These are phyloP conservation scores for Vicia villosa DNA, from an alignment of 306 rosid genomes.

Conservation along the genomic window DNA sequence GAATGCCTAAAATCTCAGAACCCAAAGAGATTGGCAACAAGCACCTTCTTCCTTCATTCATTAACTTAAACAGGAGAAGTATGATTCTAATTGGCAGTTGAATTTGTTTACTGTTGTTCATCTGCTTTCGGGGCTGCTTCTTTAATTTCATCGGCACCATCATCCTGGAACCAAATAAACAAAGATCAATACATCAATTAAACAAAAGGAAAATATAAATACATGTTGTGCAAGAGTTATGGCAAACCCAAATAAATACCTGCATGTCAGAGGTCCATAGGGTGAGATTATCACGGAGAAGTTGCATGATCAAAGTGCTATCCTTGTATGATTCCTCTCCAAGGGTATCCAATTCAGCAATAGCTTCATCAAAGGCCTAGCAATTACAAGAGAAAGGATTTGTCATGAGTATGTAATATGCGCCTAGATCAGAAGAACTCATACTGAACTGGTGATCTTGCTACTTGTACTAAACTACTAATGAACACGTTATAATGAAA, in stretches of 20 bases:
- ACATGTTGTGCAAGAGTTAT: not conserved
- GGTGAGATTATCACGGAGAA: constrained; percentile 98
- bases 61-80: constrained; percentile 70
- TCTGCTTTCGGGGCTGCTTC: constrained; percentile 76
- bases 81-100: constrained; percentile 51
- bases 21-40: constrained; percentile 52
- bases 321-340: constrained; percentile 99
- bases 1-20: constrained; percentile 64
- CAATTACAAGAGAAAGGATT: constrained; percentile 2
- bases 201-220: not conserved
- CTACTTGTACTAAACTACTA: not conserved
- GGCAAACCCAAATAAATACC: constrained; percentile 47
- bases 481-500: not conserved
- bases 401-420: not conserved
- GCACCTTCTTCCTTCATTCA: constrained; percentile 62
- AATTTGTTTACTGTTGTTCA: constrained; percentile 62
- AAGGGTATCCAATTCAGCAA: constrained; percentile 94
- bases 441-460: not conserved
- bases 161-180: constrained; percentile 62
- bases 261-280: constrained; percentile 99
- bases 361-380: constrained; percentile 98
- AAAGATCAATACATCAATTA: not conserved
- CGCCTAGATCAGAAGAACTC: not conserved
- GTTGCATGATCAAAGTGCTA: constrained; percentile 99
- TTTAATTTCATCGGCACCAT: constrained; percentile 95